Conservation (phyloP, 2,329 filamentous ascomycete genomes). For the Alternaria sp. region DNA sequence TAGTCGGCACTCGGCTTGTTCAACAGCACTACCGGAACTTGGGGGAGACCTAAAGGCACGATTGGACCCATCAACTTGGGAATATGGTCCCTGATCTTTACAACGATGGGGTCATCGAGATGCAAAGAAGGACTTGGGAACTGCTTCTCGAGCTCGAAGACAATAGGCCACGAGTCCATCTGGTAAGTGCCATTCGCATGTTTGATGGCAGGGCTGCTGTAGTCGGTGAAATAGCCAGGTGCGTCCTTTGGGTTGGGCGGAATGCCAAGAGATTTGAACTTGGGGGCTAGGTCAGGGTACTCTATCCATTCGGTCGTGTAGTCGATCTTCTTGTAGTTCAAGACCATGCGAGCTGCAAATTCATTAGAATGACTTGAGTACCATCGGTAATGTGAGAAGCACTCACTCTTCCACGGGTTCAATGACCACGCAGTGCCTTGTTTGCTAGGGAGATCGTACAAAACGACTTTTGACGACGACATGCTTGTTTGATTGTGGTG, state of each 20-base stretch:
- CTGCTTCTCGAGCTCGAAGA: conserved; percentile 63
- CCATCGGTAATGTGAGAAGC: not conserved
- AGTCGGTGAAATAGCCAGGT: conserved; percentile 51
- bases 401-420: conserved; percentile 75
- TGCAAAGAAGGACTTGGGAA: conserved; percentile 67
- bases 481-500: conserved; percentile 12
- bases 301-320: conserved; percentile 76
- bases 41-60: conserved; percentile 48
- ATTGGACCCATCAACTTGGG: conserved; percentile 31
- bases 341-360: conserved; percentile 64
- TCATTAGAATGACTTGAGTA: conserved; percentile 5
- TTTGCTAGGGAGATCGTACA: conserved; percentile 71
- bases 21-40: conserved; percentile 62
- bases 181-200: conserved; percentile 66
- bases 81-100: conserved; percentile 57
- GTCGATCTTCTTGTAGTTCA: conserved; percentile 73
- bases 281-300: conserved; percentile 70
- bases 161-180: conserved; percentile 72
- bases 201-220: conserved; percentile 65
- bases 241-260: conserved; percentile 55
- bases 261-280: conserved; percentile 57
- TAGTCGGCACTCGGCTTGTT: conserved; percentile 62
- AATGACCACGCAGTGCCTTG: conserved; percentile 66
- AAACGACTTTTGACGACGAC: conserved; percentile 55
- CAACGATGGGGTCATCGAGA: conserved; percentile 63